These are phyloP conservation scores for Eimeria mitis DNA, from an alignment of 169 alveolate species.

Conservation along the genomic window DNA sequence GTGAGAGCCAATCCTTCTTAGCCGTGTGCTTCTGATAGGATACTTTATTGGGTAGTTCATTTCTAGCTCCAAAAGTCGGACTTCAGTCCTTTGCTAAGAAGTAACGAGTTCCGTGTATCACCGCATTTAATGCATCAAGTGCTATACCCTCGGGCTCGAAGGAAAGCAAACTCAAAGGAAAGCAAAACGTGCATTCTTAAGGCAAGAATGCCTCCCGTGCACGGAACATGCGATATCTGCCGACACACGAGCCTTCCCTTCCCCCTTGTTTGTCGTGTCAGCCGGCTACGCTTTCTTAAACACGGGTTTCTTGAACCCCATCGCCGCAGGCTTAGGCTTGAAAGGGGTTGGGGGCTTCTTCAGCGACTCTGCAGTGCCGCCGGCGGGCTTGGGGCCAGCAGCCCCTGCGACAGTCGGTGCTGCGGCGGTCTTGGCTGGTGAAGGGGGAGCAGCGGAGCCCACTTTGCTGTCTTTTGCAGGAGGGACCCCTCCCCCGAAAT, in stretches of 20 bases:
- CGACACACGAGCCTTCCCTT: background rate
- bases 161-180: background rate
- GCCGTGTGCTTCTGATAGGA: background rate
- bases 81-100: too few relatives aligned
- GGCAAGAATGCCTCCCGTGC: background rate
- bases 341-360: constrained; percentile 19
- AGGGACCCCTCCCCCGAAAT: constrained; percentile 38
- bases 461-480: background rate
- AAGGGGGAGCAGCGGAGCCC: background rate
- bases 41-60: background rate
- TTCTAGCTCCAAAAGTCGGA: too few relatives aligned
- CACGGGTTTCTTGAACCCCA: constrained; percentile 59
- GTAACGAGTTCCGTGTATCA: too few relatives aligned
- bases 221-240: background rate
- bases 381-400: constrained; percentile 6
- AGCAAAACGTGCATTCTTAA: background rate
- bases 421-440: background rate
- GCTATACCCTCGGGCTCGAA: too few relatives aligned
- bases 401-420: constrained; percentile 43
- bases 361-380: constrained; percentile 19
- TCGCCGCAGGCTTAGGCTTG: background rate
- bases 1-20: background rate
- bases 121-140: too few relatives aligned
- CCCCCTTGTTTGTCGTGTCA: background rate
- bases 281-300: constrained; percentile 31